Evolutionary conservation across 495 filamentous ascomycete species (phyloP).

Genomic region (Sabuloglossum arenarium): DNA sequence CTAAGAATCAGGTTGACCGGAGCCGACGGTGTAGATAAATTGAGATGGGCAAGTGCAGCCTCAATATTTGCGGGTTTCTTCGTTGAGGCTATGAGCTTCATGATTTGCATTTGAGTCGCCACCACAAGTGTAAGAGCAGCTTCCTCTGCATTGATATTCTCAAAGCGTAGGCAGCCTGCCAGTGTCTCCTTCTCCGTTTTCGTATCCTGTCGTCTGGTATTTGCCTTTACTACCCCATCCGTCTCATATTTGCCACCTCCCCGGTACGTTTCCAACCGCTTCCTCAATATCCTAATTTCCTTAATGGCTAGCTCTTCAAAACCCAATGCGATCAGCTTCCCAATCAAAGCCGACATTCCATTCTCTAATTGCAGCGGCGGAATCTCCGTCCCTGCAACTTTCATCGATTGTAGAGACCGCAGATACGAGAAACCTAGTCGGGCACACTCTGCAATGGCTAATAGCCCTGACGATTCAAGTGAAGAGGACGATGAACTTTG

Average conservation of each 20-base stretch:
- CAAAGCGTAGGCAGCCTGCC: slow-evolving; percentile 42
- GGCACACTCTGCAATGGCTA: slow-evolving; percentile 49
- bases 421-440: slow-evolving; percentile 51
- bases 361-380: slow-evolving; percentile 61
- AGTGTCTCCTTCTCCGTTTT: slow-evolving; percentile 22
- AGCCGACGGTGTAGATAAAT: slow-evolving; percentile 31
- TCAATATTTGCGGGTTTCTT: slow-evolving; percentile 13
- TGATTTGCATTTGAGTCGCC: slow-evolving; percentile 24
- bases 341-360: slow-evolving; percentile 57
- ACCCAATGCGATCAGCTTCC: slow-evolving; percentile 48
- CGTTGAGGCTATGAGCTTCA: slow-evolving; percentile 26
- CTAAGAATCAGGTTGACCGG: slow-evolving; percentile 38
- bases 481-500: slow-evolving; percentile 17
- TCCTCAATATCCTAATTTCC: slow-evolving; percentile 51
- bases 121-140: slow-evolving; percentile 17
- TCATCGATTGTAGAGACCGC: slow-evolving; percentile 32
- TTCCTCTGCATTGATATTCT: slow-evolving; percentile 6
- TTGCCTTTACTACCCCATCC: slow-evolving; percentile 14
- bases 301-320: slow-evolving; percentile 56
- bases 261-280: slow-evolving; percentile 22
- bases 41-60: slow-evolving; percentile 17
- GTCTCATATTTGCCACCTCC: not conserved
- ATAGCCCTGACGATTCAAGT: slow-evolving; percentile 12
- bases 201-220: slow-evolving; percentile 4
- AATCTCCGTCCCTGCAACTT: slow-evolving; percentile 19